phyloP scores from a whole-genome alignment of 768 basidiomycete genomes.

The Phylloporus rhodoxanthus region DNA sequence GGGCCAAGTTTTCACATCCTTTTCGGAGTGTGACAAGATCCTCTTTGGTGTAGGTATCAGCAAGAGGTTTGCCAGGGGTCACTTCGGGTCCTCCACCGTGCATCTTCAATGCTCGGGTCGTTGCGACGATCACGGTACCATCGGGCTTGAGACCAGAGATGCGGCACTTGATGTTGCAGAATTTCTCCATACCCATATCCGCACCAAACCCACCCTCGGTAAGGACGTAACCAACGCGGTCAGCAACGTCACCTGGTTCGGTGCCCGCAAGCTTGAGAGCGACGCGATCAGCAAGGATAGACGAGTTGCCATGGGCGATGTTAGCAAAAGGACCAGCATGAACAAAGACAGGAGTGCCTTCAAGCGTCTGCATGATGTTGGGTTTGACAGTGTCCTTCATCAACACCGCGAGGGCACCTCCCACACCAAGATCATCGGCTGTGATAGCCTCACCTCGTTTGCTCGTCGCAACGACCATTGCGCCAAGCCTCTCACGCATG shows the following conservation, averaged over 20 bases:
- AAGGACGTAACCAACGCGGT: conserved; percentile 87
- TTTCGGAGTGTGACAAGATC: conserved; percentile 83
- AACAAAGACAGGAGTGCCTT: conserved; percentile 98
- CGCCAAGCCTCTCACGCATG: conserved; percentile 87
- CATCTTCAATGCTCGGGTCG: conserved; percentile 98
- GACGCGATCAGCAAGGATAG: conserved; percentile 94
- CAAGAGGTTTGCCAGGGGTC: conserved; percentile 89
- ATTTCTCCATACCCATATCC: conserved; percentile 99
- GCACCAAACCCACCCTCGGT: conserved; percentile 99
- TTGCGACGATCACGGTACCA: conserved; percentile 93
- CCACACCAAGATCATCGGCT: conserved; percentile 92
- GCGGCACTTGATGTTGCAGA: conserved; percentile 99
- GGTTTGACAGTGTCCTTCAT: conserved; percentile 99
- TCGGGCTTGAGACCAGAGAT: conserved; percentile 89
- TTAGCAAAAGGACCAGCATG: conserved; percentile 99
- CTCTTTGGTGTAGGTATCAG: conserved; percentile 91
- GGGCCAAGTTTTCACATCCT: conserved; percentile 88
- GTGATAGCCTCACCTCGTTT: conserved; percentile 89
- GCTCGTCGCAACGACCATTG: conserved; percentile 95
- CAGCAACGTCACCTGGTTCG: conserved; percentile 80
- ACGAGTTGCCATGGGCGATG: conserved; percentile 98
- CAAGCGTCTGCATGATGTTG: conserved; percentile 96
- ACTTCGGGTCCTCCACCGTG: conserved; percentile 98
- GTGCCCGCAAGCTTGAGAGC: conserved; percentile 95
- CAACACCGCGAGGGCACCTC: conserved; percentile 91